Base-by-base conservation (phyloP, 495 filamentous ascomycete species). In the Penicillium canariense region DNA sequence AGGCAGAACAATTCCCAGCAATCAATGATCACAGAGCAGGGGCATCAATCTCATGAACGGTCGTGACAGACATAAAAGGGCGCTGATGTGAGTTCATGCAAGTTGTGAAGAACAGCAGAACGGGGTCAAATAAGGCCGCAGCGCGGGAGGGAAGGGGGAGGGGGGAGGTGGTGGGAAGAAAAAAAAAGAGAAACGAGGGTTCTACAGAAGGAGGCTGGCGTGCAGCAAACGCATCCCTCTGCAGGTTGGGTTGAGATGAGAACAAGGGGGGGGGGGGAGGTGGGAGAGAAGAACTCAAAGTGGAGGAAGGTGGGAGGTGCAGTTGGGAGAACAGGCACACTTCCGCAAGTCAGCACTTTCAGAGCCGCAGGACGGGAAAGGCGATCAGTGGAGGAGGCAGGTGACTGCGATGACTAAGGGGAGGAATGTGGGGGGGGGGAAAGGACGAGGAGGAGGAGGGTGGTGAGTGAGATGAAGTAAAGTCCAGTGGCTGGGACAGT, bases 21-120 rank as follows among this genome's bases (percentile, higher is more conserved):
- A 39, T 27, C 43, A 31, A 46, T 15, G n/a, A 40, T 22, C 48
- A 50, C 39, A 65, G 63, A 68, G 70, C 63, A 71, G 65, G 61
- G 66, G 73, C 75, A 75, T 82, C 68, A 75, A 66, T 62, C 66
- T 83, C 82, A 80, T 84, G 73, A 78, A 80, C 73, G 68, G 75
- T 84, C 81, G 77, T 84, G 71, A 79, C 48, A 71, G 72, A 68
- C 56, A 50, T 52, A 28, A 54, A 54, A 48, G 22, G 36, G 43
- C 43, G 43, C n/a, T n/a, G 35, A 35, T 48, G 46, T 46, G 50
- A 38, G 53, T 50, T 52, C 52, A 62, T 48, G 54, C 22, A 25
- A 50, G n/a, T 28, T 39, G 36, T 17, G 27, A 40, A 52, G 55
- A 51, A 52, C 55, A 59, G 50, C 40, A 56, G 55, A 38, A 40